Evolutionary conservation across 805 yeast genomes (phyloP), one percentile per base, ranked within the genome.

Genomic region (Nakazawaea molendinolei): DNA sequence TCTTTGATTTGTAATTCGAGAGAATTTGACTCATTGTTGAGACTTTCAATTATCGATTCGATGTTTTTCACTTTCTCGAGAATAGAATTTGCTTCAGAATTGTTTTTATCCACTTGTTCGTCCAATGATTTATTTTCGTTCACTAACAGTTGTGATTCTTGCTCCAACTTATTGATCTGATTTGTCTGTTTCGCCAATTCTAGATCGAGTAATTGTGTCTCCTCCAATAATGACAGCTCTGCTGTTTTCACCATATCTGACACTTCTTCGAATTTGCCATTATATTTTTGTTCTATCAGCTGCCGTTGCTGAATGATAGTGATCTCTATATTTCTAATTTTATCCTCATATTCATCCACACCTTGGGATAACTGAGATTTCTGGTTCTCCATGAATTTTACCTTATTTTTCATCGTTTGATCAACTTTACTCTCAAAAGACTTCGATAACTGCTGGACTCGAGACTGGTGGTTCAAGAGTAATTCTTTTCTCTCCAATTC

Each of bases 261-360:
- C 12, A 35, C 19, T 14, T 35, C 39, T 25, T 17, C 5, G 4
- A 30, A 14, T 14, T 35, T 34, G 10, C n/a, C 24, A 23, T 44
- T 35, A 26, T 52, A 34, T 36, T 49, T 33, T 25, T 38, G 15
- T 23, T 42, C 33, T 21, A 51, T 18, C 16, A 39, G 21, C 16
- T 45, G 37, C 63, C 55, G 47, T 10, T 44, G 45, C 6, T 32
- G 22, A 5, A 44, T 45, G 37, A 53, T 55, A 25, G 56, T 56
- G 5, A 18, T 31, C 17, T 47, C 46, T n/a, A 61, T 51, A 31
- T 42, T 39, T 13, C 38, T 13, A 36, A 46, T 23, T 22, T 48
- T 32, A n/a, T 40, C 45, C 6, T 13, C 25, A 14, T 18, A 15
- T 5, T 8, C 19, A 13, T 15, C 10, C 3, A 35, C 6, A 5